phyloP scores from a whole-genome alignment of 78 protist species.

The Dictyostelium brefeldianum region DNA sequence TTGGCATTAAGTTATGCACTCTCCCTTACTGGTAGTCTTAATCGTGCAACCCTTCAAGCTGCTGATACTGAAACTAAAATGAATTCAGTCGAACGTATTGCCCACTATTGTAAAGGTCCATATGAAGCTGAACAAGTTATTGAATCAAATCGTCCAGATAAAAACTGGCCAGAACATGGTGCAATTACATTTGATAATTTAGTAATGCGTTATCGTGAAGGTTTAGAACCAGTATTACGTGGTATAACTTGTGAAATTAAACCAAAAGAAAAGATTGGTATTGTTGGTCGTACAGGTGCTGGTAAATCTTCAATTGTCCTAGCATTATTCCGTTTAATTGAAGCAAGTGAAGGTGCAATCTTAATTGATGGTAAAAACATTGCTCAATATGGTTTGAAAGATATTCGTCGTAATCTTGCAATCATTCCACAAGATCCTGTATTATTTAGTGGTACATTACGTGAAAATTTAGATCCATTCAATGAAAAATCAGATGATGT shows the following conservation, averaged over 20 bases:
- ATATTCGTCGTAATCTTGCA: constrained; percentile 85
- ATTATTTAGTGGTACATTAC: constrained; percentile 91
- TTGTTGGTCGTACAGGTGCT: constrained; percentile 95
- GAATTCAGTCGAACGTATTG: constrained; percentile 84
- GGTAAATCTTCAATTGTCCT: constrained; percentile 86
- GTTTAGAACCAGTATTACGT: constrained; percentile 87
- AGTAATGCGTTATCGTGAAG: constrained; percentile 90
- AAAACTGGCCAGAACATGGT: constrained; percentile 88
- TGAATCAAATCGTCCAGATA: constrained; percentile 4
- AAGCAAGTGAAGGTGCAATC: constrained; percentile 71
- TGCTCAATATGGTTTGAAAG: constrained; percentile 60
- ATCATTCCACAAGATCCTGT: constrained; percentile 97
- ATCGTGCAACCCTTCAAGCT: constrained; percentile 55
- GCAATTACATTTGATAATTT: constrained; percentile 73
- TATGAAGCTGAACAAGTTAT: constrained; percentile 54
- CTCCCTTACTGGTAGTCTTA: constrained; percentile 45
- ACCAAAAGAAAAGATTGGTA: constrained; percentile 91
- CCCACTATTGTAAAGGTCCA: constrained; percentile 60
- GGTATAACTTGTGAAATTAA: constrained; percentile 73
- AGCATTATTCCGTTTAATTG: constrained; percentile 86
- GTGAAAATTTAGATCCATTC: constrained; percentile 96
- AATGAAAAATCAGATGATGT: constrained; percentile 72
- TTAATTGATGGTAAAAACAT: constrained; percentile 87
- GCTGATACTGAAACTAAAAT: constrained; percentile 83
- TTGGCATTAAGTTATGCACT: constrained; percentile 80